Conservation (phyloP, 2,329 filamentous ascomycete species). For the Zalaria obscura region DNA sequence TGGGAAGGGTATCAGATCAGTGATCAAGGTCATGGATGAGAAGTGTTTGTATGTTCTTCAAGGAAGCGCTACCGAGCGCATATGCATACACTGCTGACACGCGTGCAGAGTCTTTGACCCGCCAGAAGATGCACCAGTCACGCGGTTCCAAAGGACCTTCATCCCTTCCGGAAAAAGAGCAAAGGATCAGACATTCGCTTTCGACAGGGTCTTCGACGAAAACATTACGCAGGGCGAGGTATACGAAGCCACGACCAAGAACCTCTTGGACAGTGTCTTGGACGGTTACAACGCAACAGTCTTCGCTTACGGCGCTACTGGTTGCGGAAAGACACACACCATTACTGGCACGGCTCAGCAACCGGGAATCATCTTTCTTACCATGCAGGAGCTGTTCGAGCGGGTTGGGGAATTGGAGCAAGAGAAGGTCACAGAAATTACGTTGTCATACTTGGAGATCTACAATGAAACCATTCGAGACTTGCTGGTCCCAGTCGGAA, state of each 20-base stretch:
- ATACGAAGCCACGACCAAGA: constrained; percentile 83
- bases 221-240: constrained; percentile 85
- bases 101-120: constrained; percentile 77
- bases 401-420: constrained; percentile 75
- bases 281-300: constrained; percentile 98
- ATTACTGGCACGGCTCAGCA: constrained; percentile 81
- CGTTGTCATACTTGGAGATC: constrained; percentile 91
- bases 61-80: not conserved
- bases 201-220: constrained; percentile 94
- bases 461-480: constrained; percentile 99
- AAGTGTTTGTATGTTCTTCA: constrained; percentile 64
- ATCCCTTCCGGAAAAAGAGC: constrained; percentile 72
- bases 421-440: constrained; percentile 80
- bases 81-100: constrained; percentile 9
- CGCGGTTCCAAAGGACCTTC: constrained; percentile 71
- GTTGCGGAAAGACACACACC: constrained; percentile 96
- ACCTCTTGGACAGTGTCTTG: constrained; percentile 82
- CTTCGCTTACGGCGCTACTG: constrained; percentile 94
- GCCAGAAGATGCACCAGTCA: constrained; percentile 84
- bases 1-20: constrained; percentile 73
- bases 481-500: constrained; percentile 70
- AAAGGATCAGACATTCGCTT: constrained; percentile 95
- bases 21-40: constrained; percentile 94
- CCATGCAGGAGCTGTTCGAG: constrained; percentile 98
- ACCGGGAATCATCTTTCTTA: constrained; percentile 95